A percentile compares a stretch with the other conserved stretches of the same genome.
Conservation (phyloP, 441 rosid species). For the Lepidium campestre region DNA sequence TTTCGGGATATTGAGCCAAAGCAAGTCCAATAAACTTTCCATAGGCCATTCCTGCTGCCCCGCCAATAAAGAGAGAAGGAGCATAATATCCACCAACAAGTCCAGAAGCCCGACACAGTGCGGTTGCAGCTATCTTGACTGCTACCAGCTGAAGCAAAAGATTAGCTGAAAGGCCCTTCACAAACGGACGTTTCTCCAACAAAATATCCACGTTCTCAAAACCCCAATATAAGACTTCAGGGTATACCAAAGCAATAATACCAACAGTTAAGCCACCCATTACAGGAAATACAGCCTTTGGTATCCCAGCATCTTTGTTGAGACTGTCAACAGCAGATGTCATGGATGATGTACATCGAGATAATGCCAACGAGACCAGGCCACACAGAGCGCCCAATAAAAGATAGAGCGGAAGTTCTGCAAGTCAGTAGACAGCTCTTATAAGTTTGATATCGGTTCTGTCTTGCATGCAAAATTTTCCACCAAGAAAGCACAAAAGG, state of each 20-base stretch:
- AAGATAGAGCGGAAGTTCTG: constrained; percentile 91
- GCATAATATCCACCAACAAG: constrained; percentile 93
- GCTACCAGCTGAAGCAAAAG: constrained; percentile 80
- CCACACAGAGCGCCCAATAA: constrained; percentile 80
- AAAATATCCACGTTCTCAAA: constrained; percentile 86
- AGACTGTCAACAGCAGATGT: constrained; percentile 44
- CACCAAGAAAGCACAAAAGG: constrained; percentile 6
- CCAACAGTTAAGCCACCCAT: constrained; percentile 70
- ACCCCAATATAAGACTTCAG: constrained; percentile 95
- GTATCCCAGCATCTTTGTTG: constrained; percentile 58
- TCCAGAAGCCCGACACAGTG: constrained; percentile 88
- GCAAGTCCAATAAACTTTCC: constrained; percentile 74
- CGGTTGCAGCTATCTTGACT: constrained; percentile 84
- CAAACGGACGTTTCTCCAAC: constrained; percentile 71
- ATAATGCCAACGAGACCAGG: constrained; percentile 62
- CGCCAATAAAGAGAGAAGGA: constrained; percentile 96
- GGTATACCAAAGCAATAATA: constrained; percentile 70
- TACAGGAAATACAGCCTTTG: constrained; percentile 67
- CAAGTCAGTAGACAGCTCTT: constrained; percentile 22
- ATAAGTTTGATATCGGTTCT: constrained; percentile 10
- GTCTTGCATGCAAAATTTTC: background rate
- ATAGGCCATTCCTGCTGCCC: constrained; percentile 94
- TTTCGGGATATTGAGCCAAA: constrained; percentile 46
- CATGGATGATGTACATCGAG: constrained; percentile 76
- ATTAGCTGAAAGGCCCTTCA: constrained; percentile 70